Percentiles rank a stretch among this genome's conserved stretches.
These are phyloP conservation scores for Iberis pinnata DNA, from an alignment of 345 rosid genomes.

Conservation along the genomic window DNA sequence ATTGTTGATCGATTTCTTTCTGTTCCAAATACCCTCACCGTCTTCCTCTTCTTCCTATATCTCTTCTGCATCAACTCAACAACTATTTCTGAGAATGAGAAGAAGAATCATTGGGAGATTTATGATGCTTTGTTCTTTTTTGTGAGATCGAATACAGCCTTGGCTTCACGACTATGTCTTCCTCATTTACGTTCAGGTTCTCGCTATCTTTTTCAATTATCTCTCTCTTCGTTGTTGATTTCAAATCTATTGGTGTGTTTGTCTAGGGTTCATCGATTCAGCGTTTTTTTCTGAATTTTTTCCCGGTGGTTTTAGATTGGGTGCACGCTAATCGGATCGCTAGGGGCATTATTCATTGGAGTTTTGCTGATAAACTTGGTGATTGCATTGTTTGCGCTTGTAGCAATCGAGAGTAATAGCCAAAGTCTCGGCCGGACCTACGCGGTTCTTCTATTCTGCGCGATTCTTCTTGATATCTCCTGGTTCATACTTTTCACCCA, in stretches of 20 bases:
- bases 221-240: neutral
- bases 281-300: constrained; percentile 1
- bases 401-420: constrained; percentile 81
- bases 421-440: constrained; percentile 77
- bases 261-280: constrained; percentile 24
- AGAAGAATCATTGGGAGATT: no score
- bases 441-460: constrained; percentile 68
- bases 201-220: neutral
- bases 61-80: no score
- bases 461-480: constrained; percentile 53
- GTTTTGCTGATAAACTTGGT: constrained; percentile 58
- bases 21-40: no score
- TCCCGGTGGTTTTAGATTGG: constrained; percentile 51
- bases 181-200: constrained; percentile 88
- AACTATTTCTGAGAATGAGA: no score
- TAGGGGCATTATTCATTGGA: constrained; percentile 87
- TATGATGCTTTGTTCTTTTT: constrained; percentile 38
- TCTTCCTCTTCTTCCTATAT: no score
- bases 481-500: constrained; percentile 68
- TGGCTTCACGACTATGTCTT: constrained; percentile 86
- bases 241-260: constrained; percentile 5
- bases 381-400: constrained; percentile 77
- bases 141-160: constrained; percentile 48
- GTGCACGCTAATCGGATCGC: constrained; percentile 77
- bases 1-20: no score